Percentiles rank a stretch among this genome's conserved stretches.
Conservation (phyloP, 2,329 filamentous ascomycete species). For the Sporothrix pallida region DNA sequence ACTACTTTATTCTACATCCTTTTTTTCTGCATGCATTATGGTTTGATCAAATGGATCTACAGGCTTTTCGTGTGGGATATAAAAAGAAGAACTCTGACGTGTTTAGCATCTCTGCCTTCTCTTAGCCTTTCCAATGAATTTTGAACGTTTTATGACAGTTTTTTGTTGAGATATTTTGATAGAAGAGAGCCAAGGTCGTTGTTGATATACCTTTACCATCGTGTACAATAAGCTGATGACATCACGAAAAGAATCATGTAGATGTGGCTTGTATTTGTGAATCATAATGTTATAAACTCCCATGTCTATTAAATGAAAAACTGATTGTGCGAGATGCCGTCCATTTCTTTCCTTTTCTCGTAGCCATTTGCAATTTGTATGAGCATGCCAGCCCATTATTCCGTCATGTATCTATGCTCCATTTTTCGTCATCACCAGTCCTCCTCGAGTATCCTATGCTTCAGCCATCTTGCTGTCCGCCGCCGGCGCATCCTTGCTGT, state of each 20-base stretch:
- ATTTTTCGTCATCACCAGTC: too few relatives aligned
- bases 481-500: neutral
- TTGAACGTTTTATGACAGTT: neutral
- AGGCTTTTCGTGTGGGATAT: neutral
- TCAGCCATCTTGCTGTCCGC: slow-evolving; percentile 36
- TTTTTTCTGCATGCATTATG: neutral
- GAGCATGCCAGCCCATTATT: neutral
- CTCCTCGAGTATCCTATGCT: neutral
- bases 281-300: neutral
- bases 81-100: neutral
- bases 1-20: neutral
- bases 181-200: too few relatives aligned
- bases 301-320: neutral
- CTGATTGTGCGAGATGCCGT: neutral
- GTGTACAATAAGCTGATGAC: neutral
- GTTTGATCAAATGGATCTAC: too few relatives aligned
- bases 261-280: neutral
- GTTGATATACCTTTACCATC: neutral
- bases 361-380: too few relatives aligned
- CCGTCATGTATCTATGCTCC: too few relatives aligned
- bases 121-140: neutral
- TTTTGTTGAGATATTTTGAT: neutral
- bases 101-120: too few relatives aligned
- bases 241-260: too few relatives aligned
- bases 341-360: neutral